Evolutionary conservation across 1,284 basidiomycete genomes (phyloP).

Genomic region (Heliocybe sulcata): DNA sequence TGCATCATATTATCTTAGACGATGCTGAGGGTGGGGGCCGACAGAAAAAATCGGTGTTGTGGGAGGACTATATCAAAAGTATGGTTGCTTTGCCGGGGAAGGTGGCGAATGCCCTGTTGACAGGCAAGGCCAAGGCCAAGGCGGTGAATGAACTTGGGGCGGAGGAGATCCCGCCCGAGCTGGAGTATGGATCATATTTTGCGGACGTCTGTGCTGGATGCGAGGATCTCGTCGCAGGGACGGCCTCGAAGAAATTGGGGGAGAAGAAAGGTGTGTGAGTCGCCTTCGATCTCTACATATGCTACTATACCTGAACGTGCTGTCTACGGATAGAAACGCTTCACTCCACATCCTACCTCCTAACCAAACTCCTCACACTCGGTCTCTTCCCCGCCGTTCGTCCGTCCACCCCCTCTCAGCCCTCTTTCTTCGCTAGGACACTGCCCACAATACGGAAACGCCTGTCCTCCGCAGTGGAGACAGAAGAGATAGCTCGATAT

Average conservation of each 20-base stretch:
- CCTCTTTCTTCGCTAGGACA: slow-evolving; percentile 54
- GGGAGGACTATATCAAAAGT: slow-evolving; percentile 67
- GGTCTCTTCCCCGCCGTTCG: slow-evolving; percentile 51
- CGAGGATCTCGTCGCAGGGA: slow-evolving; percentile 36
- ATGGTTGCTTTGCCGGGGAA: slow-evolving; percentile 54
- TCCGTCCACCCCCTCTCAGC: slow-evolving; percentile 43
- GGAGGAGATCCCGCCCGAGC: slow-evolving; percentile 29
- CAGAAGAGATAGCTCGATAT: slow-evolving; percentile 23
- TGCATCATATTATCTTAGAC: slow-evolving; percentile 46
- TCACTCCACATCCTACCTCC: slow-evolving; percentile 39
- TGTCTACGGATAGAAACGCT: slow-evolving; percentile 16
- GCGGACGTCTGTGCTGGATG: slow-evolving; percentile 43
- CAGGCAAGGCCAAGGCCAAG: slow-evolving; percentile 12
- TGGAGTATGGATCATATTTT: slow-evolving; percentile 50
- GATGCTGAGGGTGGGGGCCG: slow-evolving; percentile 12
- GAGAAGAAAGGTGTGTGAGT: slow-evolving; percentile 21
- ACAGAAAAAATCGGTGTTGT: slow-evolving; percentile 31
- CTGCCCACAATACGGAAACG: slow-evolving; percentile 41
- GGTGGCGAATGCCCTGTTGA: slow-evolving; percentile 55
- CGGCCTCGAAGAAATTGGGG: slow-evolving; percentile 15
- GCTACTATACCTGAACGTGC: slow-evolving; percentile 4
- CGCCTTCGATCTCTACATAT: slow-evolving; percentile 1
- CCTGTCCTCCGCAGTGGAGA: slow-evolving; percentile 13
- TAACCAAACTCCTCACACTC: slow-evolving; percentile 58
- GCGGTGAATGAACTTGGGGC: slow-evolving; percentile 20